These are phyloP conservation scores for Macaranga tanarius DNA, from an alignment of 441 rosid genomes.

Conservation along the genomic window DNA sequence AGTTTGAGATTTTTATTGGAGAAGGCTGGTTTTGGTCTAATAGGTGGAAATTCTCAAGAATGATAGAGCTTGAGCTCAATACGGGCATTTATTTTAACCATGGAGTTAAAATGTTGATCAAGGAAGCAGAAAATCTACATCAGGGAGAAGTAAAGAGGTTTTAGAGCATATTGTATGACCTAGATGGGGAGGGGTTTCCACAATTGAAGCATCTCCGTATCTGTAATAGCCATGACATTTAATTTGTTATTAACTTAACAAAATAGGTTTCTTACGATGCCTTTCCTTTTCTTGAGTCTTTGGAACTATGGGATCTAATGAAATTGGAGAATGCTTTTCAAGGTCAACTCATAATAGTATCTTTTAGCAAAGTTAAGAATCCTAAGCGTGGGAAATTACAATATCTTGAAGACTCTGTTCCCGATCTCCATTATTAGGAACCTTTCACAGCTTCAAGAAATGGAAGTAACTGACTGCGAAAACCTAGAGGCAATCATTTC, in stretches of 20 bases:
- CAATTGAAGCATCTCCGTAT: conserved; percentile 21
- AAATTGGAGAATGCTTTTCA: conserved; percentile 3
- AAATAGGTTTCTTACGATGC: neutral
- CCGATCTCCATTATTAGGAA: neutral
- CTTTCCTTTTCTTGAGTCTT: conserved; percentile 12
- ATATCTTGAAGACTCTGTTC: conserved; percentile 6
- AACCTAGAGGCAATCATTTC: conserved; percentile 3
- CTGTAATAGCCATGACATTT: neutral
- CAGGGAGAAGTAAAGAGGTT: neutral
- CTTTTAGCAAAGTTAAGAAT: conserved; percentile 15
- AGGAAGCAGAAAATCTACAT: conserved; percentile 5
- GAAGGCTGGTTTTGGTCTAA: neutral
- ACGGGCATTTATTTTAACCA: neutral
- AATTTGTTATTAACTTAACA: neutral
- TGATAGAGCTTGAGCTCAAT: conserved; percentile 13
- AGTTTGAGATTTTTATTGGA: conserved; percentile 15
- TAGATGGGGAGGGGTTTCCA: conserved; percentile 14
- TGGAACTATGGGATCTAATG: neutral
- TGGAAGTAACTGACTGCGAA: conserved; percentile 13
- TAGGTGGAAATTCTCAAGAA: neutral
- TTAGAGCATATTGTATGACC: neutral
- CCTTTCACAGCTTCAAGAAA: conserved; percentile 7
- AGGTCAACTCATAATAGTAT: neutral
- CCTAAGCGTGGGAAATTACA: neutral
- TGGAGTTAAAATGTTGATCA: neutral